Evolutionary conservation across 352 stramenopile genomes (phyloP).

Genomic region (Phytophthora tubulina): DNA sequence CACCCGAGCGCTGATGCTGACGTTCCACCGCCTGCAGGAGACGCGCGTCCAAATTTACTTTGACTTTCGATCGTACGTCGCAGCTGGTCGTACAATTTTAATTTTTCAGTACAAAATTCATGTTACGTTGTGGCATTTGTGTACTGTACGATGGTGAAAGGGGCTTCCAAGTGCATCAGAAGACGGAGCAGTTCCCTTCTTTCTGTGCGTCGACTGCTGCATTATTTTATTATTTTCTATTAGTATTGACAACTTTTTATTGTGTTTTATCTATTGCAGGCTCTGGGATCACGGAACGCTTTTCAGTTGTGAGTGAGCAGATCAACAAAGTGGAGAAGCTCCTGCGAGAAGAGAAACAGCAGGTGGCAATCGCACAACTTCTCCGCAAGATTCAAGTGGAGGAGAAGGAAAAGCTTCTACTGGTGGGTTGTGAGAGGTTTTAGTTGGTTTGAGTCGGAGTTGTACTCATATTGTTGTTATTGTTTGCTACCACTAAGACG

Average conservation of each 20-base stretch:
- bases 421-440: slow-evolving; percentile 42
- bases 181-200: slow-evolving; percentile 61
- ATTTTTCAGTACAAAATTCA: not conserved
- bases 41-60: slow-evolving; percentile 76
- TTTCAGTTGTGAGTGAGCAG: slow-evolving; percentile 70
- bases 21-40: slow-evolving; percentile 70
- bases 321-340: slow-evolving; percentile 78
- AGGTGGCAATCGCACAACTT: slow-evolving; percentile 53
- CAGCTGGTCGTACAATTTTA: not conserved
- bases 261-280: slow-evolving; percentile 42
- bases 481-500: slow-evolving; percentile 48
- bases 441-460: not conserved
- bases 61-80: slow-evolving; percentile 63
- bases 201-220: slow-evolving; percentile 59
- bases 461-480: not conserved
- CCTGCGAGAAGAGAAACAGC: slow-evolving; percentile 44
- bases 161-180: slow-evolving; percentile 75
- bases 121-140: not conserved
- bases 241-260: not conserved
- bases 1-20: slow-evolving; percentile 40
- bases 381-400: slow-evolving; percentile 80
- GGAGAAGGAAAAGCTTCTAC: slow-evolving; percentile 87
- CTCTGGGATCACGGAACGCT: slow-evolving; percentile 64
- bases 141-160: slow-evolving; percentile 29
- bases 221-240: not conserved